Conservation (phyloP, 495 filamentous ascomycete genomes). For the Staphylotrichum longicolle region DNA sequence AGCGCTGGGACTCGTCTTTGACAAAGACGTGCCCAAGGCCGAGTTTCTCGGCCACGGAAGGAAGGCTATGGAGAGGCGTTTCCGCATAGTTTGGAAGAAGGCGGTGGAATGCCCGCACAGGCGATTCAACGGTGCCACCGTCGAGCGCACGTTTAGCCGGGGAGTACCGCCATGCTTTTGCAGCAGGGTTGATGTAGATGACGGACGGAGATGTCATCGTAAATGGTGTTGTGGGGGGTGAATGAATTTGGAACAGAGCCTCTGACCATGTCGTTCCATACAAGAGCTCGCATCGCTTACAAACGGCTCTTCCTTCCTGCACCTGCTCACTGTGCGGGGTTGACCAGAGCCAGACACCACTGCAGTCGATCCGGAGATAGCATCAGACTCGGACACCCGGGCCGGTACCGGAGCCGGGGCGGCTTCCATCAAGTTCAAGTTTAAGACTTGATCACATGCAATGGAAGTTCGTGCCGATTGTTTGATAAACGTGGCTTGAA, state of each 20-base stretch:
- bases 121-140: no score
- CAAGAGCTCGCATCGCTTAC: no score
- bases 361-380: no score
- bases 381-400: background rate
- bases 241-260: no score
- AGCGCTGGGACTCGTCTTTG: slow-evolving; percentile 58
- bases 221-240: background rate
- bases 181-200: background rate
- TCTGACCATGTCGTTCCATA: no score
- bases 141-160: background rate
- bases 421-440: background rate
- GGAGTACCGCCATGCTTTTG: slow-evolving; percentile 13
- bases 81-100: slow-evolving; percentile 49
- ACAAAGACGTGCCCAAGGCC: slow-evolving; percentile 54
- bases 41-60: slow-evolving; percentile 53
- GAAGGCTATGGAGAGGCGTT: slow-evolving; percentile 53
- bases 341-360: no score
- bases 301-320: no score
- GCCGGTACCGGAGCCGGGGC: slow-evolving; percentile 4
- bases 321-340: no score
- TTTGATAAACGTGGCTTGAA: no score
- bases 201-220: background rate
- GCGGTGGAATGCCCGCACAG: slow-evolving; percentile 44
- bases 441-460: no score
- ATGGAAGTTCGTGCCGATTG: no score